Base-by-base conservation (phyloP, 2,329 filamentous ascomycete genomes). In the Ilyonectria robusta region DNA sequence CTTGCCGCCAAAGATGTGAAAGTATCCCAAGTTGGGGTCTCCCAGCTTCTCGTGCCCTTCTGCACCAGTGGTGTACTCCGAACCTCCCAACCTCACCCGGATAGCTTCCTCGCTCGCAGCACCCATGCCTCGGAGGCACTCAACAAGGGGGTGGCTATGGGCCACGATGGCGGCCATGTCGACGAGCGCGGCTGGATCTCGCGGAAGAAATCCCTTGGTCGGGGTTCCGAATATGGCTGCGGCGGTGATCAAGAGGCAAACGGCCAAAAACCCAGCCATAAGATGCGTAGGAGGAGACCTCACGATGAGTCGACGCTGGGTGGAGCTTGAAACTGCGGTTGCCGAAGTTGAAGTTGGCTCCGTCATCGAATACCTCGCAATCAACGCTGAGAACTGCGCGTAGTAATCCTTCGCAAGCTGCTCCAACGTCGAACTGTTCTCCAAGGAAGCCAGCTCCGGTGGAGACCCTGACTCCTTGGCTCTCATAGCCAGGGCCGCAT, bases 151-250 rank as follows among this genome's bases (percentile, higher is more conserved):
- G 4, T 76, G 76, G 54, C 81, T 82, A 37, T 82, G 79, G 2
- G 78, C 75, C 3, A 82, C 68, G 13, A 83, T 73, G 2, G 80
- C 74, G 0, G 81, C 81, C 65, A 77, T 71, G 54, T 78, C 78
- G 46, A 81, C 73, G 10, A 82, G 74, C 3, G 78, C 78, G 17
- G 73, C 76, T 0, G 80, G 79, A 8, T 79, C 72, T 13, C 80
- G 76, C 0, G 81, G 81, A 4, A 83, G 73, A n/a, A 82, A 77
- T 0, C 80, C 79, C 35, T 70, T 70, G 29, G 42, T 77, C 0
- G 81, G 80, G 13, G 77, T 73, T 0, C 68, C 9, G 1, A 58
- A 70, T 1, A 77, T 67, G 1, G 70, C 64, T 3, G 64, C 63
- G 0, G 76, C 35, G 2, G 68, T 69, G 0, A 80, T 55, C 2